Conservation (phyloP, 2,329 filamentous ascomycete species). For the Fusarium buxicola region DNA sequence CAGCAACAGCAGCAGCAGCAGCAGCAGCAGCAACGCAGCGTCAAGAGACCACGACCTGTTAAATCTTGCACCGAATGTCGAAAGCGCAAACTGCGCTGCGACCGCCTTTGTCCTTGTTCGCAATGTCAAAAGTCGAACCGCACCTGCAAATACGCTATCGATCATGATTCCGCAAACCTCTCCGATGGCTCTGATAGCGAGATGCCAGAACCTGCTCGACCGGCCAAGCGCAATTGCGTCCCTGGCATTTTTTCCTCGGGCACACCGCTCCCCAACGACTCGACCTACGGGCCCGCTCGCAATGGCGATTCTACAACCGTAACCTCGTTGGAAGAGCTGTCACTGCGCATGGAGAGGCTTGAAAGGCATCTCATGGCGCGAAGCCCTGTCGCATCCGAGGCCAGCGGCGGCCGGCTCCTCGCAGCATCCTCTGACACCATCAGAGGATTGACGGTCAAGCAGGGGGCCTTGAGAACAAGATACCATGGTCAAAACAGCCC, state of each 20-base stretch:
- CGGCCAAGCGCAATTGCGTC: constrained; percentile 54
- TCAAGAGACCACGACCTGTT: constrained; percentile 66
- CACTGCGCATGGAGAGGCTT: constrained; percentile 63
- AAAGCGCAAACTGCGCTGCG: constrained; percentile 68
- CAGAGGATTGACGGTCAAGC: constrained; percentile 62
- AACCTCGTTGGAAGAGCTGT: constrained; percentile 60
- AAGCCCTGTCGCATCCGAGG: constrained; percentile 54
- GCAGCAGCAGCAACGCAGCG: constrained; percentile 56
- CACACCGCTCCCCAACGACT: constrained; percentile 41
- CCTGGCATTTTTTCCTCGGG: constrained; percentile 41
- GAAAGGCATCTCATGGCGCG: constrained; percentile 62
- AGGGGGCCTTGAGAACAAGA: constrained; percentile 59
- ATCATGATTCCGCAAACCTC: constrained; percentile 59
- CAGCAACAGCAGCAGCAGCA: constrained; percentile 40
- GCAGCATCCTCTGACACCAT: constrained; percentile 59
- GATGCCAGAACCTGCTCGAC: constrained; percentile 47
- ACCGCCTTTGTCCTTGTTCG: constrained; percentile 66
- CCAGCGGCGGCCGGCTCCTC: constrained; percentile 48
- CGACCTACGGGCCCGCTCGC: constrained; percentile 42
- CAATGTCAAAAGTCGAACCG: constrained; percentile 70
- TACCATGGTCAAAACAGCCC: constrained; percentile 66
- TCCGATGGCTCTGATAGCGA: constrained; percentile 64
- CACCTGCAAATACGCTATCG: constrained; percentile 63
- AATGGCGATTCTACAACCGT: constrained; percentile 50
- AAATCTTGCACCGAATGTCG: constrained; percentile 69